phyloP scores from a whole-genome alignment of 2,329 filamentous ascomycete species.

The Sporothrix phasma region DNA sequence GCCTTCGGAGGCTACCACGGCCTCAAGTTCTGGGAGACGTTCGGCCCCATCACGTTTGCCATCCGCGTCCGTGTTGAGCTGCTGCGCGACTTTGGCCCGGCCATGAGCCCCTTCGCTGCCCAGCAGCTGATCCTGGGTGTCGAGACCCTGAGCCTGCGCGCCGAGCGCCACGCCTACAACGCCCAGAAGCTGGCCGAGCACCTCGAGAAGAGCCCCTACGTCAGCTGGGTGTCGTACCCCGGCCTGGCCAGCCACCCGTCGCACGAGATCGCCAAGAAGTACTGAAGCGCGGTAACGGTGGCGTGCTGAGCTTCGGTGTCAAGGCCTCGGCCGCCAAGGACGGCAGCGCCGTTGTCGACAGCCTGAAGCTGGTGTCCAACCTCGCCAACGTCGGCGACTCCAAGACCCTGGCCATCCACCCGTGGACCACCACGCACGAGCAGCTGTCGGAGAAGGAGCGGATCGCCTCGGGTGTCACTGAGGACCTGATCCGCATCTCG shows the following conservation, averaged over 20 bases:
- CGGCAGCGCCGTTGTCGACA: slow-evolving; percentile 81
- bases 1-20: slow-evolving; percentile 81
- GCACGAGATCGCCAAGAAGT: slow-evolving; percentile 75
- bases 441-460: slow-evolving; percentile 80
- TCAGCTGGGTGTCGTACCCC: slow-evolving; percentile 90
- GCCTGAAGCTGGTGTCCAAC: slow-evolving; percentile 91
- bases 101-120: slow-evolving; percentile 81
- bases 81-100: slow-evolving; percentile 72
- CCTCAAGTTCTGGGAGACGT: slow-evolving; percentile 88
- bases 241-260: slow-evolving; percentile 74
- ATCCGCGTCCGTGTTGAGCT: slow-evolving; percentile 84
- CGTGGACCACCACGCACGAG: slow-evolving; percentile 91
- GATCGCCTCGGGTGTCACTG: slow-evolving; percentile 68
- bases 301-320: slow-evolving; percentile 86
- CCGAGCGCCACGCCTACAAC: slow-evolving; percentile 79
- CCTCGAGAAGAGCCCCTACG: slow-evolving; percentile 72
- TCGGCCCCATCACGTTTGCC: slow-evolving; percentile 71
- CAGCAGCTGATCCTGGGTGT: slow-evolving; percentile 84
- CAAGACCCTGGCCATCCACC: slow-evolving; percentile 91
- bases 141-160: slow-evolving; percentile 81
- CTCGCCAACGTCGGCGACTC: slow-evolving; percentile 92
- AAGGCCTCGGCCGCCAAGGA: slow-evolving; percentile 70
- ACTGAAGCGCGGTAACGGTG: slow-evolving; percentile 76
- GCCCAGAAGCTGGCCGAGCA: slow-evolving; percentile 69
- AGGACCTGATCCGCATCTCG: slow-evolving; percentile 88